Conservation (phyloP, 257 asterid genomes). For the Scutellaria minor region DNA sequence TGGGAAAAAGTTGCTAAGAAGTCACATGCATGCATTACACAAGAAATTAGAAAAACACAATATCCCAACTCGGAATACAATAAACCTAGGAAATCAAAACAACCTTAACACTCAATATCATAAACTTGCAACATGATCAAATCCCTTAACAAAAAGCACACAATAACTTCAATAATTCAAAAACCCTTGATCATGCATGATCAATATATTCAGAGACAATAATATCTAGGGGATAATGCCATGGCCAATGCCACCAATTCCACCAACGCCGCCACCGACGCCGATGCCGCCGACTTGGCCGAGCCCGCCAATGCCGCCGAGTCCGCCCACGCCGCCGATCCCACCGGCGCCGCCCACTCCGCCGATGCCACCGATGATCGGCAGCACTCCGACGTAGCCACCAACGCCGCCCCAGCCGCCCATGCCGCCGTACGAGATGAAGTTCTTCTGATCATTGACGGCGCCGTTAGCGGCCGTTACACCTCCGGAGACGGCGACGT, state of each 20-base stretch:
- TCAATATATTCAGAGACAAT: too few species aligned
- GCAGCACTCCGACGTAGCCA: conserved; percentile 57
- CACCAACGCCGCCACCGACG: conserved; percentile 48
- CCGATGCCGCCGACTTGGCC: conserved; percentile 46
- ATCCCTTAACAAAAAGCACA: too few species aligned
- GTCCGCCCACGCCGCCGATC: conserved; percentile 50
- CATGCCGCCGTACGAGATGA: conserved; percentile 59
- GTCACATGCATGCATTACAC: too few species aligned
- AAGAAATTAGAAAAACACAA: too few species aligned
- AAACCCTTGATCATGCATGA: too few species aligned
- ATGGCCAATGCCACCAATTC: conserved; percentile 36
- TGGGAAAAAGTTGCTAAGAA: too few species aligned
- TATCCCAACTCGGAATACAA: too few species aligned
- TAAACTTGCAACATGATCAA: too few species aligned
- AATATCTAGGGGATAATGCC: too few species aligned
- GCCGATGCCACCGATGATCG: conserved; percentile 50
- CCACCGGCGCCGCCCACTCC: conserved; percentile 53
- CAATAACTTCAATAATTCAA: too few species aligned
- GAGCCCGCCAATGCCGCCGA: conserved; percentile 45
- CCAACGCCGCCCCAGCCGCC: conserved; percentile 65
- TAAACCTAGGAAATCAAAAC: too few species aligned
- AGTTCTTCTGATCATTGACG: conserved; percentile 61
- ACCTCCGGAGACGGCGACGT: conserved; percentile 32
- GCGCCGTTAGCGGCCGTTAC: conserved; percentile 36
- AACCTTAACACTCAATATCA: too few species aligned